Percentiles rank a stretch among this genome's conserved stretches.
Evolutionary conservation across 2,329 filamentous ascomycete genomes (phyloP).

Genomic region (Aspergillus pseudoviridinutans): DNA sequence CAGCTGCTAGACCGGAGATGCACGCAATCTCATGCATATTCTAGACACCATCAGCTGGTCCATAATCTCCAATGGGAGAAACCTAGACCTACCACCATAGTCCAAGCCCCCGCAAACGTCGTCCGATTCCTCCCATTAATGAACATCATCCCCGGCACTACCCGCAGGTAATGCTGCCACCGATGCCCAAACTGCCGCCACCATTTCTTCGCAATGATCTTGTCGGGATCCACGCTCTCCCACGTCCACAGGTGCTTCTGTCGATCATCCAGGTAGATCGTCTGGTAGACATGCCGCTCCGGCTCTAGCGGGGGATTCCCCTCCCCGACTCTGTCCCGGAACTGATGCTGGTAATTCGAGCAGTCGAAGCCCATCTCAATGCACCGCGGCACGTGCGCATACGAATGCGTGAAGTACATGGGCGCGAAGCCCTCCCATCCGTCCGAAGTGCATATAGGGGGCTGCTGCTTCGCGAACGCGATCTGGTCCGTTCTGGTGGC

Average conservation of each 20-base stretch:
- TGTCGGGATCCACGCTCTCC: constrained; percentile 52
- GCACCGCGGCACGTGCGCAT: constrained; percentile 50
- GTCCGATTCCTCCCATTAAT: constrained; percentile 64
- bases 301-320: constrained; percentile 36
- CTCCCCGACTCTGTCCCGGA: constrained; percentile 44
- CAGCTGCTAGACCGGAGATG: constrained; percentile 67
- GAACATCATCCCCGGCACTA: constrained; percentile 69
- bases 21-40: constrained; percentile 65
- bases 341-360: constrained; percentile 71
- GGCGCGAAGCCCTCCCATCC: constrained; percentile 49
- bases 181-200: constrained; percentile 61
- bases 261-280: constrained; percentile 57
- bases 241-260: constrained; percentile 56
- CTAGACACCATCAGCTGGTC: constrained; percentile 7
- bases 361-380: constrained; percentile 67
- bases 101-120: constrained; percentile 64
- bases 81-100: constrained; percentile 62
- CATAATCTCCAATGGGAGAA: no score
- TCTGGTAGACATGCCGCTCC: constrained; percentile 65
- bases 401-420: constrained; percentile 60
- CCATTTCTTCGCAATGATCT: constrained; percentile 58
- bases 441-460: constrained; percentile 26
- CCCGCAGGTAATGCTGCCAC: constrained; percentile 58
- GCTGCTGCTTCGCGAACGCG: constrained; percentile 43
- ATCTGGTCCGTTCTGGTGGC: constrained; percentile 45